Percentiles rank a stretch among this genome's conserved stretches.
Conservation (phyloP, 768 basidiomycete genomes). For the Baorangia bicolor region DNA sequence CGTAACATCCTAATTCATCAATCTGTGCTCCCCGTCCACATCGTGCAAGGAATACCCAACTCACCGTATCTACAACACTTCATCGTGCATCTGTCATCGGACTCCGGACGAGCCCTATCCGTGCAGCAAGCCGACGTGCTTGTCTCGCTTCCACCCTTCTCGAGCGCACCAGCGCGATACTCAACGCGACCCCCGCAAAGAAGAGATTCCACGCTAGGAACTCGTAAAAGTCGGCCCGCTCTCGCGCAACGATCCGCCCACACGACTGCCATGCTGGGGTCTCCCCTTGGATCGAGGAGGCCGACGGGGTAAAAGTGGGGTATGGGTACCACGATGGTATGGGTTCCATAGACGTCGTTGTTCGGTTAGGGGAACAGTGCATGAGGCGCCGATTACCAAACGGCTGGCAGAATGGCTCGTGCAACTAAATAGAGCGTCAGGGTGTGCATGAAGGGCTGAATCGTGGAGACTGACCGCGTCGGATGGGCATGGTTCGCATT, state of each 20-base stretch:
- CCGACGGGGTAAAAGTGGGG: slow-evolving; percentile 13
- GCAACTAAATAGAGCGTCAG: slow-evolving; percentile 47
- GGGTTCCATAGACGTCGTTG: slow-evolving; percentile 22
- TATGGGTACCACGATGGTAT: slow-evolving; percentile 15
- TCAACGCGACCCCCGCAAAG: slow-evolving; percentile 65
- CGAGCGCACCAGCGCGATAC: slow-evolving; percentile 66
- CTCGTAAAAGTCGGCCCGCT: slow-evolving; percentile 87
- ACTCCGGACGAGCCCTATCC: slow-evolving; percentile 70
- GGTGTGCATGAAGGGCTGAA: slow-evolving; percentile 1
- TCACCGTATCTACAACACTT: slow-evolving; percentile 1
- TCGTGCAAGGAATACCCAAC: background rate
- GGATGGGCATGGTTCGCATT: slow-evolving; percentile 62
- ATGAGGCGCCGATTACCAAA: slow-evolving; percentile 90
- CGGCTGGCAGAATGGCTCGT: slow-evolving; percentile 92
- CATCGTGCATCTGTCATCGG: slow-evolving; percentile 13
- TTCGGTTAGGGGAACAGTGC: slow-evolving; percentile 60
- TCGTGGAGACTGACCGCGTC: slow-evolving; percentile 47
- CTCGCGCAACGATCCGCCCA: slow-evolving; percentile 76
- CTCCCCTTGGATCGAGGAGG: slow-evolving; percentile 41
- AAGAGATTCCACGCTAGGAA: slow-evolving; percentile 83
- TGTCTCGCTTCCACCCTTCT: slow-evolving; percentile 69
- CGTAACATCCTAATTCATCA: background rate
- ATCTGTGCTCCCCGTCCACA: background rate
- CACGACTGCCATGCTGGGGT: slow-evolving; percentile 91
- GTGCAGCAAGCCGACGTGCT: slow-evolving; percentile 78